Evolutionary conservation across 129 eudicot species (phyloP), one percentile per base, ranked within the genome.

Genomic region (Kitagawia praeruptora): DNA sequence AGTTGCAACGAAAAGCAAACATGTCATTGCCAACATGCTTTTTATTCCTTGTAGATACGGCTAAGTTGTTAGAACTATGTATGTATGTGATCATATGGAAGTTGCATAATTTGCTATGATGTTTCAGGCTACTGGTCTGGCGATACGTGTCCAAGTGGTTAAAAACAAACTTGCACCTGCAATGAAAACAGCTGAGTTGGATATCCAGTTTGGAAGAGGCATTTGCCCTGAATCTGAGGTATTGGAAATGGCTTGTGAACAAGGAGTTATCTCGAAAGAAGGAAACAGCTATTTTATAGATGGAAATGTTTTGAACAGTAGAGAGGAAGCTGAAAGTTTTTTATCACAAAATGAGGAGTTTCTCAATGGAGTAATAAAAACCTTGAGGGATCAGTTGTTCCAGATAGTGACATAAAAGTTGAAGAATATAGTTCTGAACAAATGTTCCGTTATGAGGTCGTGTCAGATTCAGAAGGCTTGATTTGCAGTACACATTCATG

Each of bases 151-250:
- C 53, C 90, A 92, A 84, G 98, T 96, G 75, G 87, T 96, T 46
- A 96, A 96, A 82, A 96, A 96, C 75, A 96, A 92, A 82, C 82
- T 92, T 81, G 92, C 99, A 61, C 98, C 98, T 34, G 83, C 97
- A 74, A 89, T 85, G 89, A 86, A 81, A 78, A 89, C 84, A 70
- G 99, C 97, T 18, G 97, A 92, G 61, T 38, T 92, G 34, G 88
- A 81, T 74, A 89, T 96, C 82, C 75, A 82, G 21, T 96, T 92
- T 46, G 98, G 99, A 58, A 92, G 86, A 85, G 99, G 99, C 69
- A 69, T 92, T 63, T 82, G 84, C 61, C 78, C 87, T 79, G 98
- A 80, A 78, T 77, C 89, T 7, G 98, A 96, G 88, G 85, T 93
- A 72, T 82, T 96, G 76, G 96, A 96, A 78, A 81, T 96, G 87